Conservation (phyloP, 345 rosid species). For the Trapa incisa region DNA sequence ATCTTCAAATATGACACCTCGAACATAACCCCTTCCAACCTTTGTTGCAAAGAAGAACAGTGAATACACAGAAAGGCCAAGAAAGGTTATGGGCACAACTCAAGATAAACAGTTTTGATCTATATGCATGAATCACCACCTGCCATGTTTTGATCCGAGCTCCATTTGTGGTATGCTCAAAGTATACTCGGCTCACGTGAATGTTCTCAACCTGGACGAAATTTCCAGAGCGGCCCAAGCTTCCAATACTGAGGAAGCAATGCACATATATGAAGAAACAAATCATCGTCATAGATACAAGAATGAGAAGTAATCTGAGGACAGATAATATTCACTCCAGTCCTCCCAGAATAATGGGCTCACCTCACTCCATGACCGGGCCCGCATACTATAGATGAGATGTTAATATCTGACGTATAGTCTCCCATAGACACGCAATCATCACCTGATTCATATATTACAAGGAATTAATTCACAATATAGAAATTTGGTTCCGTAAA, state of each 20-base stretch:
- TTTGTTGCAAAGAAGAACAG: constrained; percentile 1
- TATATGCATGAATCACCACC: constrained; percentile 7
- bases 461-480: too few relatives aligned
- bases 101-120: too few relatives aligned
- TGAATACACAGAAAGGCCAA: neutral
- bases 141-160: constrained; percentile 38
- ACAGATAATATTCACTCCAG: too few relatives aligned
- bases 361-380: constrained; percentile 42
- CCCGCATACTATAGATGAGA: constrained; percentile 22
- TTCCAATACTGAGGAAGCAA: constrained; percentile 18
- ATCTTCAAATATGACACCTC: constrained; percentile 16
- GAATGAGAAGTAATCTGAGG: too few relatives aligned
- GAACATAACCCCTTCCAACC: constrained; percentile 24
- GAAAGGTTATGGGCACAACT: neutral
- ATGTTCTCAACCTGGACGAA: constrained; percentile 24
- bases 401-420: constrained; percentile 13
- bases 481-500: too few relatives aligned
- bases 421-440: constrained; percentile 36
- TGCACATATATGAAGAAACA: neutral
- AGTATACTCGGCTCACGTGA: constrained; percentile 11
- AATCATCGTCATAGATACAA: neutral
- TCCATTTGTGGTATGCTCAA: constrained; percentile 25
- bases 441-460: constrained; percentile 16
- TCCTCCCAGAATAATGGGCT: too few relatives aligned
- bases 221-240: constrained; percentile 27